phyloP scores from a whole-genome alignment of 495 filamentous ascomycete genomes.

The Penicillium turbatum region DNA sequence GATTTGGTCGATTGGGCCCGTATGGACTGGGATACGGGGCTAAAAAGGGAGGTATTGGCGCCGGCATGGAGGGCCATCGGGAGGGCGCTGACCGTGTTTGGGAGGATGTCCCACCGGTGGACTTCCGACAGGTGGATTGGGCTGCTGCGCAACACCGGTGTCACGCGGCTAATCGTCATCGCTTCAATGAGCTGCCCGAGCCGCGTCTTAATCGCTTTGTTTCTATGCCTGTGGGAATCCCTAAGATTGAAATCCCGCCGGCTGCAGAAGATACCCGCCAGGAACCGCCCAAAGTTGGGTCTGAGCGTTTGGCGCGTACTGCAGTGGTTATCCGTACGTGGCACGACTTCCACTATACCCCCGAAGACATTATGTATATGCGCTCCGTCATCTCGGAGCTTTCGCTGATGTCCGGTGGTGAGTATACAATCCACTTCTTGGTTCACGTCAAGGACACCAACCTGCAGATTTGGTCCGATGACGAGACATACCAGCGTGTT shows the following conservation, averaged over 20 bases:
- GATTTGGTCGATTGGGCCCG: slow-evolving; percentile 80
- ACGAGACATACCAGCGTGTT: slow-evolving; percentile 56
- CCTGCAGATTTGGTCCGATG: slow-evolving; percentile 61
- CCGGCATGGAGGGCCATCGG: slow-evolving; percentile 72
- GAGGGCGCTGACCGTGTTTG: slow-evolving; percentile 73
- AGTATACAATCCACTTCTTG: slow-evolving; percentile 61
- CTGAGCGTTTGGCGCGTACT: slow-evolving; percentile 48
- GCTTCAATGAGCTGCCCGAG: slow-evolving; percentile 54
- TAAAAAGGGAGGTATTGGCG: slow-evolving; percentile 72
- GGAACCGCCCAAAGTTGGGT: slow-evolving; percentile 16
- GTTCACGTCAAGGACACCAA: slow-evolving; percentile 64
- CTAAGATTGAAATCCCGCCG: slow-evolving; percentile 13
- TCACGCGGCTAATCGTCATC: slow-evolving; percentile 60
- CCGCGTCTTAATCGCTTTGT: slow-evolving; percentile 43
- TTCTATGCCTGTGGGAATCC: slow-evolving; percentile 40
- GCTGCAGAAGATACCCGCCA: slow-evolving; percentile 7
- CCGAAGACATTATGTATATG: slow-evolving; percentile 50
- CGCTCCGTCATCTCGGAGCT: slow-evolving; percentile 61
- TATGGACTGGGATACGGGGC: slow-evolving; percentile 85
- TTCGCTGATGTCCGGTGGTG: slow-evolving; percentile 57
- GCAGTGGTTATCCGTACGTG: slow-evolving; percentile 61
- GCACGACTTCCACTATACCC: slow-evolving; percentile 54
- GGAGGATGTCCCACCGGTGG: slow-evolving; percentile 61
- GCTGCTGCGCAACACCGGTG: slow-evolving; percentile 68
- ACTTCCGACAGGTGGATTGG: slow-evolving; percentile 73